Base-by-base conservation (phyloP, 495 filamentous ascomycete species). In the Neurospora sp. region DNA sequence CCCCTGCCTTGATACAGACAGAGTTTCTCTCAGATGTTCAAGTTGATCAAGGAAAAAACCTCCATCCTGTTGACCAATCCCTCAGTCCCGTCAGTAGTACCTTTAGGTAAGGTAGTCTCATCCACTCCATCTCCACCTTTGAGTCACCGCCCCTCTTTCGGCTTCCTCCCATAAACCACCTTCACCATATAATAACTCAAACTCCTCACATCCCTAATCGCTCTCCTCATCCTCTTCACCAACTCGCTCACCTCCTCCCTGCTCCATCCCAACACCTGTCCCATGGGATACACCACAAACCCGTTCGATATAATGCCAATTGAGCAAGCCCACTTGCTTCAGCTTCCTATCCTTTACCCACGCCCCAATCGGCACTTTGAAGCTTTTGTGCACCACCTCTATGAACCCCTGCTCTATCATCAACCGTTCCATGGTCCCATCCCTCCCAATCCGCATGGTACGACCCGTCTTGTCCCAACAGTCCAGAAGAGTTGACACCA, bases 151-250 rank as follows among this genome's bases (percentile, higher is more conserved):
- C 20, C 10, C 69, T 9, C 41, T 71, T 72, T 74, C 14, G 48
- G 72, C 1, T 69, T 76, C 40, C 84, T 82, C 61, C 70, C 76
- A 10, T 12, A 69, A 40, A 72, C 75, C 10, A 74, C 39, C 38
- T 70, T 38, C 35, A 38, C 41, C 22, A 1, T 59, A 27, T 59
- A 59, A 27, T 22, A 59, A 59, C 48, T 27, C 48, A 59, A 22
- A 1, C 10, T 71, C 37, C 38, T 73, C 10, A 42, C 69, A 3
- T 59, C 68, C 27, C 37, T 40, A 37, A 71, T 41, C 4, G 72
- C 40, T 5, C 27, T 14, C 7, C 72, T 16, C 72, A 73, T 73
- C n/a, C 39, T 31, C 3, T 31, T 37, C 31, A 71, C 72, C n/a
- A 73, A 37, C 18, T 22, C 69, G 12, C 48, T 18, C 16, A 71